Conservation (phyloP, 2,329 filamentous ascomycete species). For the Talaromyces sp. region DNA sequence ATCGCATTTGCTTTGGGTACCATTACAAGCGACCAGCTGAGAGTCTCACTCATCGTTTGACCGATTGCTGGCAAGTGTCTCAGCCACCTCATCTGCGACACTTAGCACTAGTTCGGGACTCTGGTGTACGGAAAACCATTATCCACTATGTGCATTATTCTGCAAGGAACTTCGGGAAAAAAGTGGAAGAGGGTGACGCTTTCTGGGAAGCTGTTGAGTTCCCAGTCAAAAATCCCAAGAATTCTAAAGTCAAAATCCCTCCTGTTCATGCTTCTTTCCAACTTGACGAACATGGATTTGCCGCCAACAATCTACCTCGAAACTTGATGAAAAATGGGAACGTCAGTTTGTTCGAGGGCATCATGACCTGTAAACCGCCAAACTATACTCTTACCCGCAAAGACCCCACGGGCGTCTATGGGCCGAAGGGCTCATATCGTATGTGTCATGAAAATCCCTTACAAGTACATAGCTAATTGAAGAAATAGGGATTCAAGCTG, state of each 20-base stretch:
- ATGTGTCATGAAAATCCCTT: conserved; percentile 12
- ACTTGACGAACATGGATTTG: conserved; percentile 54
- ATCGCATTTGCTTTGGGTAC: conserved; percentile 48
- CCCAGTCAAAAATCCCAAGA: conserved; percentile 35
- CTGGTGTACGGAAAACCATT: conserved; percentile 49
- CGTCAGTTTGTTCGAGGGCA: conserved; percentile 47
- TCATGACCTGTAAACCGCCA: conserved; percentile 33
- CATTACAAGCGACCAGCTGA: conserved; percentile 61
- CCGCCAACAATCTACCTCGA: conserved; percentile 30
- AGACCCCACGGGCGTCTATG: conserved; percentile 35
- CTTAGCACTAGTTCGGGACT: conserved; percentile 59
- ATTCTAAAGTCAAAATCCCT: conserved; percentile 29
- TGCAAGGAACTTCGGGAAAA: conserved; percentile 54
- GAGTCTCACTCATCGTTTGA: conserved; percentile 54
- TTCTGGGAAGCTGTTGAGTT: conserved; percentile 58
- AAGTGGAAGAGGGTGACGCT: conserved; percentile 54
- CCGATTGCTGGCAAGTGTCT: conserved; percentile 59
- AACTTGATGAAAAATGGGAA: conserved; percentile 47
- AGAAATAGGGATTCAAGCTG: not conserved
- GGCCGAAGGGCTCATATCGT: conserved; percentile 37
- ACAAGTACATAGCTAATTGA: not conserved
- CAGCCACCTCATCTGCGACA: conserved; percentile 62
- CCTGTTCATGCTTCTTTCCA: conserved; percentile 36
- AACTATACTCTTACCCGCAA: conserved; percentile 38
- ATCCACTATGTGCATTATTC: conserved; percentile 61